Base-by-base conservation (phyloP, 106 monocot genomes). In the Dendrobium catenatum region DNA sequence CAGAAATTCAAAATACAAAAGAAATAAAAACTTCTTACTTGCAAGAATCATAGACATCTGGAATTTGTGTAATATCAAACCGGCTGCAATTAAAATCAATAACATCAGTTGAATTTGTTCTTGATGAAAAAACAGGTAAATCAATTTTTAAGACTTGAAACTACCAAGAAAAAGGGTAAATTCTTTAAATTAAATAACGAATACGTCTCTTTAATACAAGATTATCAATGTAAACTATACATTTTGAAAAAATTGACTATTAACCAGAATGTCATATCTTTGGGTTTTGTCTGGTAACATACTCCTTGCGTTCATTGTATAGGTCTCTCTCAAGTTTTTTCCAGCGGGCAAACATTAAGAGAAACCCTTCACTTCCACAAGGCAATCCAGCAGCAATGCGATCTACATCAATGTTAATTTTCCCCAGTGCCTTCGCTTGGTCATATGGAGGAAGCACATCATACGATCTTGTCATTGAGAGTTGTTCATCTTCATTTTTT, bases 41-140 rank as follows among this genome's bases (percentile, higher is more conserved):
- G 95, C 93, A 99, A 75, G 98, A 99, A 87, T 99, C 98, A 81
- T 99, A 99, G 73, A 99, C 91, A 89, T 99, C 98, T 42, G 98
- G 98, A 79, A 99, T 95, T 86, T 99, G 98, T 58, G 98, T 99
- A 68, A 95, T 89, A 72, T 99, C 98, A 83, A 88, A 99, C 48
- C 98, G 98, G 75, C 98, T 99, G 98, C 88, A 90, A 72, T 40
- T 77, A 7, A 77, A 76, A 81, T 54, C 37, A 78, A 64, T 16
- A 16, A 33, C 47, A 70, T 48, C 26, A 76, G 26, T 51, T 48
- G 27, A 44, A 43, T 20, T 20, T 43, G 44, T 43, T 72, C 40
- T 42, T 74, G 43, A 5, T 74, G 29, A 15, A 70, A 10, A 10
- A 1, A 37, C 15, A 70, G 70, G 4, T 11, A 33, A 31, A 29